Evolutionary conservation across 768 basidiomycete genomes (phyloP).

Genomic region (Gloeopeniophorella convolvens): DNA sequence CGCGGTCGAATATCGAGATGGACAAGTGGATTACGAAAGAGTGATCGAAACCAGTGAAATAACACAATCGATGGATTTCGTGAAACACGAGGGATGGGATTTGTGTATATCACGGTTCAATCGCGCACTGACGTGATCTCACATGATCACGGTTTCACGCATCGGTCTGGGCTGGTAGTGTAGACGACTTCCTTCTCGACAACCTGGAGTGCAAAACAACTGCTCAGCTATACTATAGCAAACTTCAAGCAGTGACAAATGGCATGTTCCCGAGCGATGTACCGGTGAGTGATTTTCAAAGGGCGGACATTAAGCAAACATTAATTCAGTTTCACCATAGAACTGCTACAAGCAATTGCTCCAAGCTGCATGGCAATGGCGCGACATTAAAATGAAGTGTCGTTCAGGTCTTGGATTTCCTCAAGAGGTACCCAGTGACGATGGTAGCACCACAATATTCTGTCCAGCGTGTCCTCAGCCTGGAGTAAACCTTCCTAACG

Average conservation of each 20-base stretch:
- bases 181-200: no score
- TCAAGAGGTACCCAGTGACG: neutral
- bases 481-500: neutral
- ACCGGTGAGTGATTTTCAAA: neutral
- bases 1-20: no score
- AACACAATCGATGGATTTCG: no score
- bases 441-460: neutral
- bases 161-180: no score
- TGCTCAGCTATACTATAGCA: neutral
- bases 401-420: neutral
- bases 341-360: neutral
- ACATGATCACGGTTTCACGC: no score
- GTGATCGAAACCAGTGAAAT: no score
- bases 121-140: no score
- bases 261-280: neutral
- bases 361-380: neutral
- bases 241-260: neutral
- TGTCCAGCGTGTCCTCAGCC: neutral
- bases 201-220: no score
- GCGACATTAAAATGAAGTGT: neutral
- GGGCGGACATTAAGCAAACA: no score
- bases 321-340: neutral
- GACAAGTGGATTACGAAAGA: no score
- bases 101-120: no score
- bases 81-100: no score